These are phyloP conservation scores for Globisporangium paroecandrum DNA, from an alignment of 352 stramenopile genomes.

Conservation along the genomic window DNA sequence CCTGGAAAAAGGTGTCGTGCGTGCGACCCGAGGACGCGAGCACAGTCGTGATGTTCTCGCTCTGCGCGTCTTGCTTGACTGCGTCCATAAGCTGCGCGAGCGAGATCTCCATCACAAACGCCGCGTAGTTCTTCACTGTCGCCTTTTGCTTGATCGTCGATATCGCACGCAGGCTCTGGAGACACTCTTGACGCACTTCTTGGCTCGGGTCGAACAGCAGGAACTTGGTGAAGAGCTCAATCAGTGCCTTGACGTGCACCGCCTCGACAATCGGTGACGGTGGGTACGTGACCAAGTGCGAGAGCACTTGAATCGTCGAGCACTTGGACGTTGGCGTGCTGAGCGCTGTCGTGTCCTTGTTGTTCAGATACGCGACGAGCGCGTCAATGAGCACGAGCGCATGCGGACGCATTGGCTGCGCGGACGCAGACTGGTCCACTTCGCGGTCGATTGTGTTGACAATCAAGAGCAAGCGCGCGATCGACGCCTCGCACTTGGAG, in stretches of 20 bases:
- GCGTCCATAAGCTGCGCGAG: constrained; percentile 71
- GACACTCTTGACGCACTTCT: constrained; percentile 66
- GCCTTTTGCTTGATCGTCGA: constrained; percentile 62
- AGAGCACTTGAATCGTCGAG: constrained; percentile 61
- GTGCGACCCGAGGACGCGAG: constrained; percentile 48
- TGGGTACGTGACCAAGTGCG: constrained; percentile 74
- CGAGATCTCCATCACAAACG: constrained; percentile 72
- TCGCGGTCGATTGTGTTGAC: constrained; percentile 83
- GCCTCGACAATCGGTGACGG: constrained; percentile 72
- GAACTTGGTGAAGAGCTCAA: constrained; percentile 72
- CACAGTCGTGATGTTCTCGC: constrained; percentile 28
- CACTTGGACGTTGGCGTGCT: constrained; percentile 50
- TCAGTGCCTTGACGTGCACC: constrained; percentile 56
- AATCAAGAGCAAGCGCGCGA: constrained; percentile 62
- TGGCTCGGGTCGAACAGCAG: constrained; percentile 56
- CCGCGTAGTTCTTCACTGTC: constrained; percentile 56
- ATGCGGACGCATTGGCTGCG: constrained; percentile 75
- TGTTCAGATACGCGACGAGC: constrained; percentile 52
- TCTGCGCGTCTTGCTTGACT: constrained; percentile 28
- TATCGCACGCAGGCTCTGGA: constrained; percentile 66
- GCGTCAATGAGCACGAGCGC: constrained; percentile 51
- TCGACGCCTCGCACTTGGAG: constrained; percentile 65
- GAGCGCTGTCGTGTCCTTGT: constrained; percentile 20
- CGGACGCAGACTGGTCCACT: constrained; percentile 68
- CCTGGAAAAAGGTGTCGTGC: constrained; percentile 64